Evolutionary conservation across 2,329 filamentous ascomycete genomes (phyloP).

Genomic region (Phoma herbarum): DNA sequence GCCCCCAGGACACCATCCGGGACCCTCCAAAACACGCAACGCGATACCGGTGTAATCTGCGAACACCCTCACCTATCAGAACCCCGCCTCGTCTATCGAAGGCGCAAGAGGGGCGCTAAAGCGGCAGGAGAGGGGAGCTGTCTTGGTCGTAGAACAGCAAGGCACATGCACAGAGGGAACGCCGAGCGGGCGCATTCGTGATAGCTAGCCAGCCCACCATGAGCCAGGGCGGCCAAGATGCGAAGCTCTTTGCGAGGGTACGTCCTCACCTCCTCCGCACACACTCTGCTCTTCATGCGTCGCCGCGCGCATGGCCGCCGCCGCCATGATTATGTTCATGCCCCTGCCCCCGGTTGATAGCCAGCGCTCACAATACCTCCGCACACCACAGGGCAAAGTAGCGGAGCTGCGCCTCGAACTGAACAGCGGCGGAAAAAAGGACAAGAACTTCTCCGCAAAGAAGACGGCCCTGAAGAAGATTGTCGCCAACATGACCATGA

Average conservation of each 20-base stretch:
- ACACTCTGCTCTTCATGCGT: neutral
- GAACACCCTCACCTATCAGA: conserved; percentile 26
- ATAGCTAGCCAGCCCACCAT: conserved; percentile 56
- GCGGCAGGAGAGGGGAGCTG: conserved; percentile 37
- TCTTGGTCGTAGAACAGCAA: conserved; percentile 34
- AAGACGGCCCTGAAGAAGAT: conserved; percentile 99
- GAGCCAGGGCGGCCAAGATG: conserved; percentile 84
- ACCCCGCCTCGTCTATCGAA: conserved; percentile 19
- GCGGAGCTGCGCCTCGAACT: conserved; percentile 95
- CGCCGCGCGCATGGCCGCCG: conserved; percentile 5
- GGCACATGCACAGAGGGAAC: conserved; percentile 42
- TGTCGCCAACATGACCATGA: conserved; percentile 99
- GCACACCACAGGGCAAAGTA: conserved; percentile 86
- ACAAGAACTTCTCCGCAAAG: conserved; percentile 94
- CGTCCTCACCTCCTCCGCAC: conserved; percentile 50
- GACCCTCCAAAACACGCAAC: neutral
- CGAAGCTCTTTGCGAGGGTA: conserved; percentile 99
- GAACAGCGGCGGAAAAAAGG: conserved; percentile 93
- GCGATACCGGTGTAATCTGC: conserved; percentile 4
- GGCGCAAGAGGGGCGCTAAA: conserved; percentile 39
- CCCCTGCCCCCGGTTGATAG: conserved; percentile 45
- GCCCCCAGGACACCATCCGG: conserved; percentile 9
- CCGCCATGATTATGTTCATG: conserved; percentile 50
- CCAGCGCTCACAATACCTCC: conserved; percentile 61
- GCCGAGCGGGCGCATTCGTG: conserved; percentile 22